phyloP scores from a whole-genome alignment of 2,329 filamentous ascomycete species.

The Cladosporium austrohemisphaericum region DNA sequence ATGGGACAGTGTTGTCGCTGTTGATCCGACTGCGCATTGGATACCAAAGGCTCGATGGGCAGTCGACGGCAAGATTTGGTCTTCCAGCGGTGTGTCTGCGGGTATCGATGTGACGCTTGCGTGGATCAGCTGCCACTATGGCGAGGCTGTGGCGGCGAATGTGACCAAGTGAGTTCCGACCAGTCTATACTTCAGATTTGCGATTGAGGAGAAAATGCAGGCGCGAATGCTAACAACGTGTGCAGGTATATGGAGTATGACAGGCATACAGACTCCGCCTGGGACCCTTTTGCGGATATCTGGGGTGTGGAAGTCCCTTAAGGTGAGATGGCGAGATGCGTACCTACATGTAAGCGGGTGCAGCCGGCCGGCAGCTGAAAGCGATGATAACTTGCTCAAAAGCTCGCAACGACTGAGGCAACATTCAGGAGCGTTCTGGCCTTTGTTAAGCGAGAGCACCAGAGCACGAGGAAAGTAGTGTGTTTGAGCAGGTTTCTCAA shows the following conservation, averaged over 20 bases:
- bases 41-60: conserved; percentile 61
- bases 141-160: conserved; percentile 46
- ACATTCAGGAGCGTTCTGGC: background rate
- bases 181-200: background rate
- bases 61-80: conserved; percentile 64
- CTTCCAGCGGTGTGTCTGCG: conserved; percentile 59
- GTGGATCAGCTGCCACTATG: conserved; percentile 54
- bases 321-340: too few relatives aligned
- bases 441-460: background rate
- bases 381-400: conserved; percentile 15
- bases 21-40: conserved; percentile 56
- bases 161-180: conserved; percentile 40
- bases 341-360: too few relatives aligned
- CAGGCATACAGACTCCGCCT: conserved; percentile 47
- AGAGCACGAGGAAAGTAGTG: too few relatives aligned
- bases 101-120: conserved; percentile 61
- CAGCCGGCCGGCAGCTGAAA: too few relatives aligned
- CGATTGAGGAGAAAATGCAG: background rate
- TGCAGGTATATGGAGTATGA: conserved; percentile 52
- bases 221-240: background rate
- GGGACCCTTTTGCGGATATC: conserved; percentile 54
- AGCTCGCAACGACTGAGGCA: background rate
- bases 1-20: conserved; percentile 48
- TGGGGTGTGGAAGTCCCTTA: too few relatives aligned
- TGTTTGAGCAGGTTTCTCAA: conserved; percentile 2